Conservation (phyloP, 441 rosid species). For the Sinapis alba region DNA sequence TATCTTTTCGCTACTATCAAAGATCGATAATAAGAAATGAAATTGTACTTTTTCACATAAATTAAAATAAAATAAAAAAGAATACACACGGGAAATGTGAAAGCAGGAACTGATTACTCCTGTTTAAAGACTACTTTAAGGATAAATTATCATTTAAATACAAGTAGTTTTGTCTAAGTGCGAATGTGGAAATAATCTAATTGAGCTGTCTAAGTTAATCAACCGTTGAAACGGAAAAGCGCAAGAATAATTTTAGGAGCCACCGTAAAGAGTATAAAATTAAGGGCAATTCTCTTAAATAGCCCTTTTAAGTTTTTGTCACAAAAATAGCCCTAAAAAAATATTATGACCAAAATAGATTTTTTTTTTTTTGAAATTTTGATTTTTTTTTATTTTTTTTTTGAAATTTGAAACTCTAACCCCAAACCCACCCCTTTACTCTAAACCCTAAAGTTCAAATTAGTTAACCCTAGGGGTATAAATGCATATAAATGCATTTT, state of each 20-base stretch:
- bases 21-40: not conserved
- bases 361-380: too few relatives aligned
- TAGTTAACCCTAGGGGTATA: too few relatives aligned
- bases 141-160: not conserved
- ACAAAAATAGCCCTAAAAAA: too few relatives aligned
- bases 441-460: too few relatives aligned
- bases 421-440: too few relatives aligned
- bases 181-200: constrained; percentile 37
- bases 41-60: not conserved
- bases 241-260: constrained; percentile 25
- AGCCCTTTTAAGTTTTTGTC: too few relatives aligned
- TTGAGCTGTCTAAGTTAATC: constrained; percentile 37
- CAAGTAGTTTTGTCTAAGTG: constrained; percentile 28
- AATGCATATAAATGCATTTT: too few relatives aligned
- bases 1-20: not conserved
- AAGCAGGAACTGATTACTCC: constrained; percentile 16
- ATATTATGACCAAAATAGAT: too few relatives aligned
- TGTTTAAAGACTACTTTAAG: constrained; percentile 24
- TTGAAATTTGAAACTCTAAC: too few relatives aligned
- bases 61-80: not conserved
- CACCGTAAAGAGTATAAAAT: constrained; percentile 29
- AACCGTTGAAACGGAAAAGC: constrained; percentile 36
- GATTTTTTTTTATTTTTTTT: too few relatives aligned
- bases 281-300: too few relatives aligned
- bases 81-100: constrained; percentile 26